Conservation (phyloP, 129 eudicot genomes). For the Artemisia annua region DNA sequence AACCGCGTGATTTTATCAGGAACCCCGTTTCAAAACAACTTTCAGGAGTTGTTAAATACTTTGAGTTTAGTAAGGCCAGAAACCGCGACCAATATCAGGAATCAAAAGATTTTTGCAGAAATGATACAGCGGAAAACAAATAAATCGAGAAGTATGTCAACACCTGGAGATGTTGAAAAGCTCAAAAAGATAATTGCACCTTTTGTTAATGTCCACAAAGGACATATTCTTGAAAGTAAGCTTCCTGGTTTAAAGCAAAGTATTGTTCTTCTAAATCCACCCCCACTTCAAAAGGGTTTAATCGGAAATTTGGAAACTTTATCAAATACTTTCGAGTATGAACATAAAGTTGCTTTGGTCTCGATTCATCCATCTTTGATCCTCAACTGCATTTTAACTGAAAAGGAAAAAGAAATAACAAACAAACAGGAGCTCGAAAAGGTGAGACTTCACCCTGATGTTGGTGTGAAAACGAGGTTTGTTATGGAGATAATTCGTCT, state of each 20-base stretch:
- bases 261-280: slow-evolving; percentile 43
- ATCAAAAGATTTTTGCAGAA: slow-evolving; percentile 30
- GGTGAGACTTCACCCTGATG: slow-evolving; percentile 21
- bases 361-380: slow-evolving; percentile 58
- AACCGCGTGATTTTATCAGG: slow-evolving; percentile 68
- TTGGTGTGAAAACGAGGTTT: slow-evolving; percentile 57
- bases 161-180: slow-evolving; percentile 27
- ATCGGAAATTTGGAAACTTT: slow-evolving; percentile 1
- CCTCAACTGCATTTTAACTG: slow-evolving; percentile 19
- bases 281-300: slow-evolving; percentile 34
- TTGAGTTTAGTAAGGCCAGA: slow-evolving; percentile 54
- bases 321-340: slow-evolving; percentile 30
- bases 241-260: slow-evolving; percentile 52
- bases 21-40: slow-evolving; percentile 83
- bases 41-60: slow-evolving; percentile 58
- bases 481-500: slow-evolving; percentile 49
- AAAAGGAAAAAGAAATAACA: slow-evolving; percentile 19
- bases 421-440: slow-evolving; percentile 24
- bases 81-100: slow-evolving; percentile 20
- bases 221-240: slow-evolving; percentile 41
- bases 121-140: slow-evolving; percentile 11
- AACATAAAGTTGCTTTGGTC: slow-evolving; percentile 44
- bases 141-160: neutral
- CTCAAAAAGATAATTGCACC: slow-evolving; percentile 52
- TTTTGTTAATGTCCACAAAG: slow-evolving; percentile 64